Base-by-base conservation (phyloP, 805 yeast genomes). In the Wickerhamia fluorescens region DNA sequence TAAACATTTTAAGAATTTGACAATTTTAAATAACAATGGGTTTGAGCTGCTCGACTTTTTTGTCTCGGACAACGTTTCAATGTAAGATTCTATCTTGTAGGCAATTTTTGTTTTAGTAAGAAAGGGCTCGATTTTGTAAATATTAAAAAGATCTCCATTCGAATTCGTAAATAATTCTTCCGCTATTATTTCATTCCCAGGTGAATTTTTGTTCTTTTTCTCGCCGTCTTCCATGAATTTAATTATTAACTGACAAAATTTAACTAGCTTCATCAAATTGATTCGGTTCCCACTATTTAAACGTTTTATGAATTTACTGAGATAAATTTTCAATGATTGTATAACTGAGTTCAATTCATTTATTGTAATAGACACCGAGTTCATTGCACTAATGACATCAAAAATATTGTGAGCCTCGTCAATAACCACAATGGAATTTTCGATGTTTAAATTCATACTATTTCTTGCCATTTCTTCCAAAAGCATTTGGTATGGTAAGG, bases 351-450 rank as follows among this genome's bases (percentile, higher is more conserved):
- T 23, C 7, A 85, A 56, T 18, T 81, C 85, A 0, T 40, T 28
- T 1, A 61, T 41, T 0, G 80, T 58, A 1, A 88, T 58, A 3
- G 68, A 52, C 2, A 75, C 66, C 0, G 95, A 84, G 44, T 80
- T 70, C 37, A 89, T 58, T 2, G 80, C 57, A 2, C 78, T 71
- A 3, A 88, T 73, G 0, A 88, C 76, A 41, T 87, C 96, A 16
- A 86, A 48, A 24, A 88, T 56, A 48, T 88, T 88, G 48, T 88
- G 97, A 0, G 96, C 96, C 49, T 88, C 97, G 51, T 88, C 97
- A 16, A 88, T 77, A 4, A 89, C 71, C 1, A 89, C 74, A 2
- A 88, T 68, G 1, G 88, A 66, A 32, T 74, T 70, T 29, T 68
- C 66, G 7, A 88, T 44, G 23, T 76, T 66, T 5, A 88, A 47